Conservation (phyloP, 2,329 filamentous ascomycete genomes). For the Pestalotiopsis sp. region DNA sequence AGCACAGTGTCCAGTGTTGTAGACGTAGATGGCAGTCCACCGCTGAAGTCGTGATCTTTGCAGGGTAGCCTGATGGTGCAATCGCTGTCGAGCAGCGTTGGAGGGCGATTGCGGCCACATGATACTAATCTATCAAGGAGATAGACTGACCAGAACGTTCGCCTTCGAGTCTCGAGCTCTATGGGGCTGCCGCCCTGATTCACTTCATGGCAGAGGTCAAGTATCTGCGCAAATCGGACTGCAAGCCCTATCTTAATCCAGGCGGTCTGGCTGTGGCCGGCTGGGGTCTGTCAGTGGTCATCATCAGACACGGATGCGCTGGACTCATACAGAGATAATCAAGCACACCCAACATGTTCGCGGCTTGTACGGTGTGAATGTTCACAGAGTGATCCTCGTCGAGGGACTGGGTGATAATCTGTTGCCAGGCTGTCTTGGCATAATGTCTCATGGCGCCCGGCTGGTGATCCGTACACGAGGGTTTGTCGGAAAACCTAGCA, state of each 20-base stretch:
- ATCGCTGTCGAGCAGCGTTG: not conserved
- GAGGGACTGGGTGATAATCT: not conserved
- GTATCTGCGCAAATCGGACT: not conserved
- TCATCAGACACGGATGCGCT: not conserved
- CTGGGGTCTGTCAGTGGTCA: not conserved
- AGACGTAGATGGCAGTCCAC: not conserved
- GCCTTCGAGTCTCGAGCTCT: not conserved
- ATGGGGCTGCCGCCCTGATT: not conserved
- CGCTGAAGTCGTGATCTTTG: not conserved
- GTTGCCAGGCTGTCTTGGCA: not conserved
- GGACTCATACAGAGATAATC: not conserved
- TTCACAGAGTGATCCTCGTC: not conserved
- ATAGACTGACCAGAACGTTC: not conserved
- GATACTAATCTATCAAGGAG: not conserved
- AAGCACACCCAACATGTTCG: not conserved
- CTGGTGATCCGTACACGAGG: not conserved
- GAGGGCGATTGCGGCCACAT: not conserved
- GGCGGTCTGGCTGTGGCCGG: not conserved
- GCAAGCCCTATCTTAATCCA: not conserved
- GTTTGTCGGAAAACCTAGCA: not conserved
- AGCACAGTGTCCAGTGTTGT: not conserved
- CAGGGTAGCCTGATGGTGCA: not conserved
- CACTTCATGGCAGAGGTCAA: not conserved
- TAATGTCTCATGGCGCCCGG: not conserved
- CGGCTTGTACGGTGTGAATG: not conserved